These are phyloP conservation scores for Komagataella pastoris DNA, from an alignment of 805 yeast species.

Conservation along the genomic window DNA sequence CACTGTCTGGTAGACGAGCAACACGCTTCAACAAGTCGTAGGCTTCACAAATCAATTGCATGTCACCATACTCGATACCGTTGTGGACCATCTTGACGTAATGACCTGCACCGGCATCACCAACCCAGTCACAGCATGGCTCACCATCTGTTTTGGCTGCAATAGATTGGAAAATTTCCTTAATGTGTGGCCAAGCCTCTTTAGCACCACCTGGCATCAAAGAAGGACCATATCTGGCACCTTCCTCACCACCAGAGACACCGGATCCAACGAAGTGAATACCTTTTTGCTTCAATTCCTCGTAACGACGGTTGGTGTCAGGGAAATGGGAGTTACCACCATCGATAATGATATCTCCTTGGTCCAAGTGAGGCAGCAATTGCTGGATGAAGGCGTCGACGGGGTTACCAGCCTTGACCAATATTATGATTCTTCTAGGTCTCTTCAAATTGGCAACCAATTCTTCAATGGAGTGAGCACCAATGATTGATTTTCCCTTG, in stretches of 20 bases:
- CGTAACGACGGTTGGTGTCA: slow-evolving; percentile 94
- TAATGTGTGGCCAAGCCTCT: slow-evolving; percentile 98
- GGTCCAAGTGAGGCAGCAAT: slow-evolving; percentile 80
- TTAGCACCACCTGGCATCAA: slow-evolving; percentile 98
- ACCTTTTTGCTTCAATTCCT: slow-evolving; percentile 76
- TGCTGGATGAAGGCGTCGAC: slow-evolving; percentile 86
- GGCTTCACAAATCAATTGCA: slow-evolving; percentile 98
- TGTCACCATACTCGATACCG: slow-evolving; percentile 99
- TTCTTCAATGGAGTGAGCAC: slow-evolving; percentile 89
- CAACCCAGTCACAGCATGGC: slow-evolving; percentile 99
- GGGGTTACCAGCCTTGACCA: slow-evolving; percentile 94
- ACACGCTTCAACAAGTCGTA: slow-evolving; percentile 92
- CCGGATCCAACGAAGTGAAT: slow-evolving; percentile 94
- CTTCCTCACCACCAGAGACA: slow-evolving; percentile 99
- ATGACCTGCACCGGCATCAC: slow-evolving; percentile 98
- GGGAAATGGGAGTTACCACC: slow-evolving; percentile 99
- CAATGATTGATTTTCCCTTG: slow-evolving; percentile 91
- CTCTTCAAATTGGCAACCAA: slow-evolving; percentile 80
- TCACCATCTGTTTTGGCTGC: slow-evolving; percentile 96
- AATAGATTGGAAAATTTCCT: slow-evolving; percentile 90
- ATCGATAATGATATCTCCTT: slow-evolving; percentile 96
- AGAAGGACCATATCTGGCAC: slow-evolving; percentile 98
- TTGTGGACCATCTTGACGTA: slow-evolving; percentile 99
- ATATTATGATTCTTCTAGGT: slow-evolving; percentile 90
- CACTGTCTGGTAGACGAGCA: slow-evolving; percentile 81